phyloP scores from a whole-genome alignment of 2,329 filamentous ascomycete species.

The Colletotrichum lentis region DNA sequence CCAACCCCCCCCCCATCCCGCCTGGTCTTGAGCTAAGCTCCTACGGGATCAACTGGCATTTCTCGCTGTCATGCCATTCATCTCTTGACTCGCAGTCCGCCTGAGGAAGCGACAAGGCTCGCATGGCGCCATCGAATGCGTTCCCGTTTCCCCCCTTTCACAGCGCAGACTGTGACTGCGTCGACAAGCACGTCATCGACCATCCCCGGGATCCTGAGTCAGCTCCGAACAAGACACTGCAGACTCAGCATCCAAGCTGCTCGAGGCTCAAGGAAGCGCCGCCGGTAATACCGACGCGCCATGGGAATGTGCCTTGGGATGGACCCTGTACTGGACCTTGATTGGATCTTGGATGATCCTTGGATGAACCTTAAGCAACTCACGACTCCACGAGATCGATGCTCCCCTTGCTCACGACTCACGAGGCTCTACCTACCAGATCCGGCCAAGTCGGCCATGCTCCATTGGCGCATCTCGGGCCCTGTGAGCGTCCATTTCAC shows the following conservation, averaged over 20 bases:
- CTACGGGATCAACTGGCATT: not conserved
- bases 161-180: not conserved
- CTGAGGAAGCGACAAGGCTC: not conserved
- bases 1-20: no score
- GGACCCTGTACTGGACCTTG: slow-evolving; percentile 5
- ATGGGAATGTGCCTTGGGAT: not conserved
- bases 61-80: not conserved
- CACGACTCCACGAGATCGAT: slow-evolving; percentile 2
- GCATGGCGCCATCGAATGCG: not conserved
- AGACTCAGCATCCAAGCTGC: no score
- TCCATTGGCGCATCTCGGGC: not conserved
- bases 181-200: slow-evolving; percentile 22
- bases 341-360: no score
- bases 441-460: not conserved
- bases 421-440: not conserved
- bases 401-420: not conserved
- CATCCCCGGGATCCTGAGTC: slow-evolving; percentile 23
- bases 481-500: not conserved
- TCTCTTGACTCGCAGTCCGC: slow-evolving; percentile 12
- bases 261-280: not conserved
- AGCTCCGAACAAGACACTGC: not conserved
- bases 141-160: not conserved
- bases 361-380: not conserved
- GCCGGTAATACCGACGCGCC: slow-evolving; percentile 21
- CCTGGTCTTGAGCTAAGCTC: not conserved